Evolutionary conservation across 2,329 filamentous ascomycete species (phyloP).

Genomic region (Tolypocladium ovalisporum): DNA sequence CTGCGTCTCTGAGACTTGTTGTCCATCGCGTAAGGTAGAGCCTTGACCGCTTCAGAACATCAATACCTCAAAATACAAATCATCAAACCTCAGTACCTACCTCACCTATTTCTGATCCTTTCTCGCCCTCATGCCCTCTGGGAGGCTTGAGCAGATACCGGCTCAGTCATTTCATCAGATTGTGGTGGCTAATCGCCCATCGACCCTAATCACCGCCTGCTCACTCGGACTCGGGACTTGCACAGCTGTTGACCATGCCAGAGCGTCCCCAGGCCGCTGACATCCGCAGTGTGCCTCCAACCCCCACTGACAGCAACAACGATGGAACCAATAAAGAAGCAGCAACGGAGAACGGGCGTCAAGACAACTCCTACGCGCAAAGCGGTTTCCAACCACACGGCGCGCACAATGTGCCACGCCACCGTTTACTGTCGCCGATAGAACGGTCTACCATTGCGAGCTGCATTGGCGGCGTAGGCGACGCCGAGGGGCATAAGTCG

Average conservation of each 20-base stretch:
- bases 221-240: too few relatives aligned
- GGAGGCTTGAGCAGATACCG: not conserved
- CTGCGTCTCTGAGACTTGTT: not conserved
- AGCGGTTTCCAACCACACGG: slow-evolving; percentile 4
- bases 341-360: not conserved
- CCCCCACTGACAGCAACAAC: not conserved
- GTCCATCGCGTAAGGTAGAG: not conserved
- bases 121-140: not conserved
- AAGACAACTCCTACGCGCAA: not conserved
- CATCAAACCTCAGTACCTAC: not conserved
- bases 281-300: slow-evolving; percentile 5
- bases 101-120: too few relatives aligned
- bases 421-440: slow-evolving; percentile 29
- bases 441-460: slow-evolving; percentile 37
- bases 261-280: slow-evolving; percentile 1
- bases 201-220: not conserved
- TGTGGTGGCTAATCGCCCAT: not conserved
- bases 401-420: slow-evolving; percentile 8
- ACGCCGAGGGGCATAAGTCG: slow-evolving; percentile 30
- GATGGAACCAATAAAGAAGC: not conserved
- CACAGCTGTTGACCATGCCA: slow-evolving; percentile 4
- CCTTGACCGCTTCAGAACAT: not conserved
- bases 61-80: not conserved
- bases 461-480: slow-evolving; percentile 34
- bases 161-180: not conserved